These are phyloP conservation scores for Claviceps spartinae DNA, from an alignment of 2,329 filamentous ascomycete species.

Conservation along the genomic window DNA sequence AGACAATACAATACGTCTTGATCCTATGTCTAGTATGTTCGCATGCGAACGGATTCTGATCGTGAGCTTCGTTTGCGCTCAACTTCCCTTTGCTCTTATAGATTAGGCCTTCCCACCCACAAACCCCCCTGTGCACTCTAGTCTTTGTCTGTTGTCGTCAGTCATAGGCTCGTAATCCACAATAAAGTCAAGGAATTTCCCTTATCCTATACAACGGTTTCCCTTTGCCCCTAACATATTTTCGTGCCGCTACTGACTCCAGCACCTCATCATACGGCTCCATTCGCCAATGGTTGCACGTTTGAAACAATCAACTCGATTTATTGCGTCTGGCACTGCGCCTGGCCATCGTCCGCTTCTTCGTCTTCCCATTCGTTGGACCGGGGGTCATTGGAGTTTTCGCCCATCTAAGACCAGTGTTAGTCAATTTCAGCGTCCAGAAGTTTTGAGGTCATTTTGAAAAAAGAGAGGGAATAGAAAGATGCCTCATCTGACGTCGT, in stretches of 20 bases:
- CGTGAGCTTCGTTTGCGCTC: background rate
- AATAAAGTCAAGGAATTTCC: background rate
- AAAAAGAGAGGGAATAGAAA: background rate
- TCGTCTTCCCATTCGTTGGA: constrained; percentile 58
- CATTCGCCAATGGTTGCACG: background rate
- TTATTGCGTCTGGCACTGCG: constrained; percentile 66
- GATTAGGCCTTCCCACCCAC: background rate
- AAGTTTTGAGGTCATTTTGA: background rate
- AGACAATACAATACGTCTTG: background rate
- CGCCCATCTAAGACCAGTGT: constrained; percentile 46
- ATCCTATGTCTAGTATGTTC: background rate
- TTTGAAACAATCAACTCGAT: background rate
- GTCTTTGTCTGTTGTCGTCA: constrained; percentile 4
- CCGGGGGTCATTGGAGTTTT: constrained; percentile 53
- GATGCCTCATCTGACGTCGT: constrained; percentile 14
- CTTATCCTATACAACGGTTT: background rate
- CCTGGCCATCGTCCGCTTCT: constrained; percentile 49
- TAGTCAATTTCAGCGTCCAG: constrained; percentile 8
- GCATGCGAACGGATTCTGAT: background rate
- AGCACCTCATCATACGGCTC: background rate
- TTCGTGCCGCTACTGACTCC: background rate
- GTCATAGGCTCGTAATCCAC: constrained; percentile 2
- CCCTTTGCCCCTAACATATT: background rate
- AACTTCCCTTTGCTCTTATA: background rate
- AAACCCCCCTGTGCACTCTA: background rate